These are phyloP conservation scores for Eucalyptus pauciflora DNA, from an alignment of 345 rosid genomes.

Conservation along the genomic window DNA sequence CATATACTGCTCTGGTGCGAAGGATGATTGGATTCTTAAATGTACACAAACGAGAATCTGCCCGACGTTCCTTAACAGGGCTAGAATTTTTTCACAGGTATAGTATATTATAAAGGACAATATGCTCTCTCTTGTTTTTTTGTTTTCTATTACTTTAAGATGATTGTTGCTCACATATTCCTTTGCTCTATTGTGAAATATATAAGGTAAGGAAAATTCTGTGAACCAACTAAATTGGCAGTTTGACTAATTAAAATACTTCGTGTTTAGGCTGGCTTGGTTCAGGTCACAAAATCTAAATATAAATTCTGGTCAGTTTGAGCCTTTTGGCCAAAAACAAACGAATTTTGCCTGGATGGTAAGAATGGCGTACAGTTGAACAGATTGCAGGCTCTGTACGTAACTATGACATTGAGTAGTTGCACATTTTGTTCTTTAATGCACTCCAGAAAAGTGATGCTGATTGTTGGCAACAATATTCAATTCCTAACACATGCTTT, in stretches of 20 bases:
- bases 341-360: neutral
- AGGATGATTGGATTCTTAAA: constrained; percentile 92
- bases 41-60: constrained; percentile 85
- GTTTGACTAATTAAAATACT: neutral
- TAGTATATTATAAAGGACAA: neutral
- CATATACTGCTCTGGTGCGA: constrained; percentile 83
- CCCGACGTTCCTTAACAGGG: constrained; percentile 74
- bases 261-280: neutral
- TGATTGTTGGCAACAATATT: neutral
- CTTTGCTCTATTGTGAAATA: neutral
- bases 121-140: neutral
- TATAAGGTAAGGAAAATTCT: neutral
- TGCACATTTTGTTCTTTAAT: neutral
- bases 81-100: constrained; percentile 98
- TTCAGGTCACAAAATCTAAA: neutral
- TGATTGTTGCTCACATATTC: neutral
- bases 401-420: neutral
- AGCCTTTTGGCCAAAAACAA: neutral
- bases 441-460: neutral
- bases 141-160: neutral
- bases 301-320: neutral
- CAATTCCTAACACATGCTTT: neutral
- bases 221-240: neutral
- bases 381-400: neutral
- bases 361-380: neutral